Conservation (phyloP, 345 rosid species). For the Erucastrum elatum region DNA sequence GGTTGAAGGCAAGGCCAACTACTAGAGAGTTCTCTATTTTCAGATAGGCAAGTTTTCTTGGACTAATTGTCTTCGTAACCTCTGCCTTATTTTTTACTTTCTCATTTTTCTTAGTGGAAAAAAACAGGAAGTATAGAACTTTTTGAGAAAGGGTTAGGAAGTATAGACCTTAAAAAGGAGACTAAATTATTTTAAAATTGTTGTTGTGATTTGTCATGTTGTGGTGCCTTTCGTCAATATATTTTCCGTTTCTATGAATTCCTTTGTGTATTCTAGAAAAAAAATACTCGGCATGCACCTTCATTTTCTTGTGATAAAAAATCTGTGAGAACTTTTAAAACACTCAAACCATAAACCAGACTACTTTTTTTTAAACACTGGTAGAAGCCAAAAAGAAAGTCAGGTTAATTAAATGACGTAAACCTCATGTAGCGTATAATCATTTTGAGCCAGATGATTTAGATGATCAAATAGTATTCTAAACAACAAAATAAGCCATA, state of each 20-base stretch:
- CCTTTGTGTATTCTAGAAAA: neutral
- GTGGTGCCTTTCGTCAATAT: neutral
- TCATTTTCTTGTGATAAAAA: too few relatives aligned
- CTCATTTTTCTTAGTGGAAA: neutral
- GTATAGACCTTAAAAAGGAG: slow-evolving; percentile 9
- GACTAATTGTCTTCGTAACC: slow-evolving; percentile 4
- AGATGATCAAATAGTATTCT: neutral
- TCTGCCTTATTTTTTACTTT: slow-evolving; percentile 8
- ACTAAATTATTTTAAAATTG: slow-evolving; percentile 1
- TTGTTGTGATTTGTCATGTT: slow-evolving; percentile 22
- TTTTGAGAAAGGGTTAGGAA: neutral
- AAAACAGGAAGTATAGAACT: neutral
- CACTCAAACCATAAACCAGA: neutral
- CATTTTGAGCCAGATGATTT: neutral
- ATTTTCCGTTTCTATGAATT: neutral
- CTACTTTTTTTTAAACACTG: neutral
- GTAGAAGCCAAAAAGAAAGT: neutral
- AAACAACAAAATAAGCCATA: neutral
- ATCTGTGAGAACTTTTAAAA: neutral
- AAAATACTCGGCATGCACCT: too few relatives aligned
- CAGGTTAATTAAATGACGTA: neutral
- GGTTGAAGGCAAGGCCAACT: slow-evolving; percentile 16
- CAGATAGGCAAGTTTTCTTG: slow-evolving; percentile 5
- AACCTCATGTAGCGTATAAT: neutral
- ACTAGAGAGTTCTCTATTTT: neutral